Conservation (phyloP, 345 rosid species). For the Orychophragmus violaceus region DNA sequence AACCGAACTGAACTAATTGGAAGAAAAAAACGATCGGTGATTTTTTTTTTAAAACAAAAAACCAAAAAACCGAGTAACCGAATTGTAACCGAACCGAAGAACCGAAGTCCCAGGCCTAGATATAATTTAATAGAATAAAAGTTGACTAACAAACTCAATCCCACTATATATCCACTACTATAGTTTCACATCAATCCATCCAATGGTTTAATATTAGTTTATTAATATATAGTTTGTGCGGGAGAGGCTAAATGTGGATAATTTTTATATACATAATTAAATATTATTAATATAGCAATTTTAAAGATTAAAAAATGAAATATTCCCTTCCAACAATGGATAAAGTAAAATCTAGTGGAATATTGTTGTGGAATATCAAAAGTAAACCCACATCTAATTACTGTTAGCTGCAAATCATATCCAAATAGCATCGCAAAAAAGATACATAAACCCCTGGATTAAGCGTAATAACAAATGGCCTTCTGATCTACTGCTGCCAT, state of each 20-base stretch:
- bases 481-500: constrained; percentile 7
- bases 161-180: background rate
- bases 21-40: too few species aligned
- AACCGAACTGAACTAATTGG: too few species aligned
- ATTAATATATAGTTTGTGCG: background rate
- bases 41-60: too few species aligned
- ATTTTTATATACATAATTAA: background rate
- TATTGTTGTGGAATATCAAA: constrained; percentile 14
- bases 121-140: background rate
- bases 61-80: too few species aligned
- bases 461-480: constrained; percentile 1
- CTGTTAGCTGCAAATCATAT: constrained; percentile 24
- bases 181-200: background rate
- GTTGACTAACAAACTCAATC: background rate
- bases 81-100: too few species aligned
- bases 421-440: background rate
- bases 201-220: background rate
- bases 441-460: constrained; percentile 11
- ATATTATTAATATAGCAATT: background rate
- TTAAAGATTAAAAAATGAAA: background rate
- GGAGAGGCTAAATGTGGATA: background rate
- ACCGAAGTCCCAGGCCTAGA: too few species aligned
- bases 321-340: constrained; percentile 18
- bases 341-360: background rate
- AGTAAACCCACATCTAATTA: constrained; percentile 11